Evolutionary conservation across 1,284 basidiomycete genomes (phyloP), one percentile per base, ranked within the genome.

Genomic region (Ganoderma sinense): DNA sequence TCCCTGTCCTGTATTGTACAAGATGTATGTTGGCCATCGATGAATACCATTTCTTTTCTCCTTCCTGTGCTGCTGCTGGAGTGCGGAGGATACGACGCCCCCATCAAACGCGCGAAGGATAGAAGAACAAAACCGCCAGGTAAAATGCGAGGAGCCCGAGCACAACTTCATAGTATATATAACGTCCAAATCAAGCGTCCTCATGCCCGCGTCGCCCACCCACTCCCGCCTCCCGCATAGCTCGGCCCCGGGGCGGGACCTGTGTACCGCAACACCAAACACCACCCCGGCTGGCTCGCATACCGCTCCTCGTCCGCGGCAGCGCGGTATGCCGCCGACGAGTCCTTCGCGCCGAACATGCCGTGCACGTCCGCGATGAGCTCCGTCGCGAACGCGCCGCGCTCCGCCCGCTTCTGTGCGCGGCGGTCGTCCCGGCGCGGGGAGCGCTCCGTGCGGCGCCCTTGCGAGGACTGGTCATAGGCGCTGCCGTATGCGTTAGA

Each of bases 331-430:
- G 59, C 36, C 8, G 59, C 36, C n/a, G 59, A 43, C 14, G 39
- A n/a, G 13, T 61, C 33, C 33, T 40, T 61, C 39, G 59, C 36
- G 40, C 39, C 39, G 14, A 61, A 4, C 59, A 61, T 61, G 0
- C 23, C 14, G 23, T 61, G 59, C 18, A 61, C 39, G 39, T 61
- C 59, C 39, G 59, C 59, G 39, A 61, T 18, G 36, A 61, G 59
- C 26, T 40, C 59, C 16, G 23, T n/a, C 39, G 13, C 13, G 11
- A 40, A 60, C 23, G 39, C 39, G 39, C 4, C 18, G 11, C 39
- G 36, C n/a, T 41, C 59, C 14, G 39, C 36, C 4, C 2, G 23
- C 59, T 40, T 61, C 31, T 29, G 16, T 6, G 58, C 29, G 31
- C 29, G 55, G 18, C 31, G 29, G 5, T 20, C 55, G 18, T 26